Conservation (phyloP, 2,329 filamentous ascomycete genomes). For the Sporothrix schenckii region DNA sequence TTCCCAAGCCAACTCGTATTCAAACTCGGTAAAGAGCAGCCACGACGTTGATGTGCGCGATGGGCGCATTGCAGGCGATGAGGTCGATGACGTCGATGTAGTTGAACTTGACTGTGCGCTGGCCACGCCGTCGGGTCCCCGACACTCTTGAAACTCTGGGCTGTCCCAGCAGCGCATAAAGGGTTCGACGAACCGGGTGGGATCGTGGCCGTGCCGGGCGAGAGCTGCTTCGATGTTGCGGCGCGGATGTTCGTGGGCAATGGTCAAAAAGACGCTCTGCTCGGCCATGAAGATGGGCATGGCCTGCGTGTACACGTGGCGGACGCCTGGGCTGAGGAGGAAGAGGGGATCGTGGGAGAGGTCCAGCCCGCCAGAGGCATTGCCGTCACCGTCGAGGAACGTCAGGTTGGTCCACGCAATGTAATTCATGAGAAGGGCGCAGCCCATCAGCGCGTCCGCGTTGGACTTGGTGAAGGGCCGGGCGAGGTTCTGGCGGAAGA, state of each 20-base stretch:
- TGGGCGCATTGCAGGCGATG: no score
- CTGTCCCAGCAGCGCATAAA: not conserved
- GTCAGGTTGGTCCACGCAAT: slow-evolving; percentile 14
- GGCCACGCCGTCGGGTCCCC: no score
- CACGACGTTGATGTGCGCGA: not conserved
- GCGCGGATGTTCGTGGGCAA: not conserved
- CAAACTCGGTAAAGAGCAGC: slow-evolving; percentile 12
- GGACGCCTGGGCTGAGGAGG: slow-evolving; percentile 16
- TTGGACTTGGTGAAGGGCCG: slow-evolving; percentile 21
- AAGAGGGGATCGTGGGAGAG: slow-evolving; percentile 13
- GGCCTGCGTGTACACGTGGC: slow-evolving; percentile 18
- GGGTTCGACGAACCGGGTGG: not conserved
- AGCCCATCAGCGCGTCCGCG: slow-evolving; percentile 17
- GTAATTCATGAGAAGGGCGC: slow-evolving; percentile 23
- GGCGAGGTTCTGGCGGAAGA: slow-evolving; percentile 21
- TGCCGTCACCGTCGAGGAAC: slow-evolving; percentile 2
- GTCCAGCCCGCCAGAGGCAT: not conserved
- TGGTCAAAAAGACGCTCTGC: slow-evolving; percentile 19
- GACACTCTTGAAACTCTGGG: not conserved
- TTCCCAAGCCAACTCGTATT: not conserved
- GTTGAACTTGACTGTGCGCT: no score
- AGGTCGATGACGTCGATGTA: no score
- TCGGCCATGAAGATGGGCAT: slow-evolving; percentile 9
- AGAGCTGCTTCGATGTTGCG: not conserved
- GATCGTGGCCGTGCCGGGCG: not conserved